These are phyloP conservation scores for Cicer arietinum DNA, from an alignment of 306 rosid genomes.

Conservation along the genomic window DNA sequence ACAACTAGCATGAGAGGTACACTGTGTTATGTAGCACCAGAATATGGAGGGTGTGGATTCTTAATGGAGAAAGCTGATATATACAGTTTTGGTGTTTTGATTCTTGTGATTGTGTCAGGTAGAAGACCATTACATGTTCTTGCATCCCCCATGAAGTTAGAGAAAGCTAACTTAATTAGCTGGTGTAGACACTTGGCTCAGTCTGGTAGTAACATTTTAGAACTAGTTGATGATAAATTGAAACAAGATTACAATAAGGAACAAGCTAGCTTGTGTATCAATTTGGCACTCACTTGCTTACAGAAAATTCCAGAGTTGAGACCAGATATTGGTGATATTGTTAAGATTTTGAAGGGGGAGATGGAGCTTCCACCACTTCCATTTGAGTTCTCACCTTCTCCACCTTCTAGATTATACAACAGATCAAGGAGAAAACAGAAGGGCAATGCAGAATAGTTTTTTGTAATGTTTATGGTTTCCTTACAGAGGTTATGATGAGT, in stretches of 20 bases:
- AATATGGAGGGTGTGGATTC: conserved; percentile 84
- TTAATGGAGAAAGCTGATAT: conserved; percentile 91
- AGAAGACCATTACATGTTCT: conserved; percentile 88
- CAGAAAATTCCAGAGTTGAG: conserved; percentile 87
- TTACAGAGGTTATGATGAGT: conserved; percentile 36
- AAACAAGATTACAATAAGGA: conserved; percentile 73
- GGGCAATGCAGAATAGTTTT: conserved; percentile 53
- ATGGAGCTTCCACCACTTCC: conserved; percentile 83
- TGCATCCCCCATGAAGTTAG: conserved; percentile 96
- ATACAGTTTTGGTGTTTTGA: conserved; percentile 89
- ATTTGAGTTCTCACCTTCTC: conserved; percentile 89
- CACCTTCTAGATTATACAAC: conserved; percentile 77
- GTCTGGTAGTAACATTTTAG: conserved; percentile 76
- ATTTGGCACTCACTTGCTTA: conserved; percentile 80
- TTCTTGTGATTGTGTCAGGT: conserved; percentile 91
- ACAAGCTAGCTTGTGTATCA: conserved; percentile 82
- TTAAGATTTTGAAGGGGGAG: conserved; percentile 83
- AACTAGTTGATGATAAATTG: conserved; percentile 83
- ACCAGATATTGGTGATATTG: conserved; percentile 86
- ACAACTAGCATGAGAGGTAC: conserved; percentile 98
- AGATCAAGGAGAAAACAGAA: conserved; percentile 74
- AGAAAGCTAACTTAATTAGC: conserved; percentile 88
- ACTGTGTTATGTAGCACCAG: conserved; percentile 90
- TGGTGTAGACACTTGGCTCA: conserved; percentile 95
- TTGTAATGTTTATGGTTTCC: conserved; percentile 37